A percentile compares a stretch with the other conserved stretches of the same genome.
phyloP scores from a whole-genome alignment of 768 basidiomycete species.

The Austroboletus eburneus region DNA sequence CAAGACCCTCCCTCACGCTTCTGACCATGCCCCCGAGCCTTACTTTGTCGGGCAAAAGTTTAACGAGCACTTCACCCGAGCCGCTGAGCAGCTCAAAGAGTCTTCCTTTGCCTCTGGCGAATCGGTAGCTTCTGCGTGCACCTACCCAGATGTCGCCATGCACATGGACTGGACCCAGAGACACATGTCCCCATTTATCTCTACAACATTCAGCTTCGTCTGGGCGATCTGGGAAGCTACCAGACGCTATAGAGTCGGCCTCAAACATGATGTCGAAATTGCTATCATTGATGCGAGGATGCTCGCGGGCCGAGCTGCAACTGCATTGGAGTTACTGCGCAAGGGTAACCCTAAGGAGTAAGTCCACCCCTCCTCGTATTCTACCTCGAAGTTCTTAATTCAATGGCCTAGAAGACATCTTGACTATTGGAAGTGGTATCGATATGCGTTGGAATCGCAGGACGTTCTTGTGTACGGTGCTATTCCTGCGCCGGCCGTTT shows the following conservation, averaged over 20 bases:
- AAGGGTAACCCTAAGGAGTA: constrained; percentile 53
- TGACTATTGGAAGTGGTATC: constrained; percentile 75
- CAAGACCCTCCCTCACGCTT: constrained; percentile 51
- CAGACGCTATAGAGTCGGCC: constrained; percentile 62
- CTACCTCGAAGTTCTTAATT: background rate
- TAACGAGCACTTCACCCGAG: constrained; percentile 38
- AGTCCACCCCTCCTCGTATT: constrained; percentile 20
- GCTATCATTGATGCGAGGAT: constrained; percentile 71
- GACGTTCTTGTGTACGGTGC: constrained; percentile 68
- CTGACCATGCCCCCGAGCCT: constrained; percentile 48
- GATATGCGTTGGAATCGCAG: constrained; percentile 71
- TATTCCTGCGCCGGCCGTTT: constrained; percentile 61
- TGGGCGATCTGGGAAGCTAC: constrained; percentile 85
- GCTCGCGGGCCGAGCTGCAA: constrained; percentile 53
- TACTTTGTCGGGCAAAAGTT: constrained; percentile 70
- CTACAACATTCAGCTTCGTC: constrained; percentile 74
- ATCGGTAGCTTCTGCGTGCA: constrained; percentile 27
- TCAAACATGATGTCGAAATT: constrained; percentile 76
- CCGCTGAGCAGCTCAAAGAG: constrained; percentile 36
- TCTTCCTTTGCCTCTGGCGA: constrained; percentile 31
- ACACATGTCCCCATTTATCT: constrained; percentile 63
- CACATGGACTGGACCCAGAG: constrained; percentile 82
- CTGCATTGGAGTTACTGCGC: constrained; percentile 60
- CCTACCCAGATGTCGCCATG: constrained; percentile 59
- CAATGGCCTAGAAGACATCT: constrained; percentile 43